Percentiles rank a stretch among this genome's conserved stretches.
These are phyloP conservation scores for Pleurotus giganteus DNA, from an alignment of 768 basidiomycete genomes.

Conservation along the genomic window DNA sequence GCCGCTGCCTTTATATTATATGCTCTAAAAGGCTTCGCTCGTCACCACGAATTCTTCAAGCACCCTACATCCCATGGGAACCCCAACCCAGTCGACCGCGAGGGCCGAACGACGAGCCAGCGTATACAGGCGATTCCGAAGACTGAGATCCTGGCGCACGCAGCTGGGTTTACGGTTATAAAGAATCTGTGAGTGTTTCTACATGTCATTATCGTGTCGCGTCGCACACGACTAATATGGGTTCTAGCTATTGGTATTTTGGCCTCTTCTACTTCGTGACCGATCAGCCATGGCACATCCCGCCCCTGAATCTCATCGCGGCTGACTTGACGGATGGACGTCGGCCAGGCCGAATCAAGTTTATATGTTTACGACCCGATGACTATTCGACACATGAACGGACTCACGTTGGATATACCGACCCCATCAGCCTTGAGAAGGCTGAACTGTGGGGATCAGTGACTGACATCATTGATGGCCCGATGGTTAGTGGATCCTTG, in stretches of 20 bases:
- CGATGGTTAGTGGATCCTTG: no score
- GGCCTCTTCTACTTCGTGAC: neutral
- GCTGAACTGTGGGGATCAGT: no score
- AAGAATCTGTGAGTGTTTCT: neutral
- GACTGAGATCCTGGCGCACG: constrained; percentile 5
- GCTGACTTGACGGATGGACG: neutral
- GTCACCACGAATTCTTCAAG: no score
- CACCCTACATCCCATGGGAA: no score
- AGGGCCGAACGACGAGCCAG: no score
- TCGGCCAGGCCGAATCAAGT: neutral
- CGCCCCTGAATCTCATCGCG: neutral
- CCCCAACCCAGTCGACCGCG: no score
- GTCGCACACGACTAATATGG: neutral
- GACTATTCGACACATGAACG: no score
- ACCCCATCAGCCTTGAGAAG: no score
- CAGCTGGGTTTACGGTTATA: neutral
- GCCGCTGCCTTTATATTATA: no score
- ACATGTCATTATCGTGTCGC: neutral
- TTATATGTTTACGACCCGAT: neutral
- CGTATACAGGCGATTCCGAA: constrained; percentile 1
- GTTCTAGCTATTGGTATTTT: neutral
- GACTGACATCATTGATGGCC: no score
- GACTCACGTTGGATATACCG: no score
- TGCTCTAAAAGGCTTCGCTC: no score
- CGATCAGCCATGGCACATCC: constrained; percentile 1